Base-by-base conservation (phyloP, 768 basidiomycete species). In the Calvatia gigantea region DNA sequence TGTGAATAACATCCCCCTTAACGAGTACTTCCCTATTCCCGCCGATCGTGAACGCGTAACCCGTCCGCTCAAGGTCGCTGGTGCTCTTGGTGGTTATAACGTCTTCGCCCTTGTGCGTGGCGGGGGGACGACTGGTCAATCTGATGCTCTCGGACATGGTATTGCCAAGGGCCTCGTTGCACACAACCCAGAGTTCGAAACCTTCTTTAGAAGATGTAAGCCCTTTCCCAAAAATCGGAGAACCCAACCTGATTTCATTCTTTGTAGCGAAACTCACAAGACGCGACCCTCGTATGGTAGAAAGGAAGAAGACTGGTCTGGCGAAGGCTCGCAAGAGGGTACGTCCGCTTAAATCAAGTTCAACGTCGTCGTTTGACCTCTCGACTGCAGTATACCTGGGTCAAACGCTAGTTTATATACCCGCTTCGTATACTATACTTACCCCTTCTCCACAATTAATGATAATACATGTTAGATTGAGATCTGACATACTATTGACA, bases 281-380 rank as follows among this genome's bases (percentile, higher is more conserved):
- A 69, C 85, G 95, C 64, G 96, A 99, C 77, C 93, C 94, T 43
- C 88, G 97, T 71, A 91, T 96, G 91, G 95, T 97, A 28, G 96
- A 99, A 74, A 81, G 96, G 64, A 99, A 99, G 77, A 99, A 99
- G 82, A 91, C 96, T 14, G 92, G 92, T 56, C 70, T 84, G 64
- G 84, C 89, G 57, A 97, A 97, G 76, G 94, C 96, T 57, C 85
- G 95, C 71, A 94, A 95, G 74, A 80, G 81, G 75, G 93, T 94
- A 70, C 41, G 91, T 84, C 12, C 54, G 55, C 29, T 46, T 14
- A 19, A 49, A 52, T 54, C 29, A 56, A 6, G 28, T 51, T 49
- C 19, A n/a, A 19, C 6, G 4, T n/a, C 35, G 35, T 44, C 17
- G 33, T 58, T 48, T 57, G 23, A 60, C 35, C 60, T 14, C 50